Evolutionary conservation across 2,329 filamentous ascomycete species (phyloP).

Genomic region (Aspergillus aculeatinus): DNA sequence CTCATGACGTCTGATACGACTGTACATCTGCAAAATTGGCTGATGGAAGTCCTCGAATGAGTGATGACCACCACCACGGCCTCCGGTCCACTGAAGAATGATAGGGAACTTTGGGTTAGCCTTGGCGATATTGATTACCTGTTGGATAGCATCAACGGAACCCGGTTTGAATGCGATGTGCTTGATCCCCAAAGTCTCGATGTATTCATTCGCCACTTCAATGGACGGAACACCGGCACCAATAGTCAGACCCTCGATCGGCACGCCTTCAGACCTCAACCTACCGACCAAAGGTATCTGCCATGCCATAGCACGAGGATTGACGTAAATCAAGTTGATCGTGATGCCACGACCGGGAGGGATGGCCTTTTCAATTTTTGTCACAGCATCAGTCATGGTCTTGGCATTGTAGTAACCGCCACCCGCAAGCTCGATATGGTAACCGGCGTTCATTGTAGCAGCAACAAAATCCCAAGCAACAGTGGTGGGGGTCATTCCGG

Average conservation of each 20-base stretch:
- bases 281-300: conserved; percentile 82
- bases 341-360: conserved; percentile 84
- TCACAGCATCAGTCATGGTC: conserved; percentile 77
- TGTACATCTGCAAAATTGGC: conserved; percentile 86
- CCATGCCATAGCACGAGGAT: conserved; percentile 85
- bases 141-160: conserved; percentile 81
- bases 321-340: conserved; percentile 88
- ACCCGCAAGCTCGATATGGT: conserved; percentile 85
- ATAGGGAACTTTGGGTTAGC: conserved; percentile 87
- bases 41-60: conserved; percentile 94
- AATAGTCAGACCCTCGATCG: conserved; percentile 88
- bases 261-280: conserved; percentile 78
- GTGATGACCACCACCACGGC: conserved; percentile 88
- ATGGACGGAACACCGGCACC: conserved; percentile 90
- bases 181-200: conserved; percentile 86
- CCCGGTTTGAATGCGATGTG: conserved; percentile 93
- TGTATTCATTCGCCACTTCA: conserved; percentile 90
- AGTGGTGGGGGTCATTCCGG: conserved; percentile 87
- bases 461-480: conserved; percentile 91
- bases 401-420: conserved; percentile 85
- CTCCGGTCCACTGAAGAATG: conserved; percentile 89
- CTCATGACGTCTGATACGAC: conserved; percentile 76
- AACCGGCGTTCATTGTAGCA: conserved; percentile 91
- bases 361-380: conserved; percentile 80
- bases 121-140: conserved; percentile 87